A percentile compares a stretch with the other conserved stretches of the same genome.
phyloP scores from a whole-genome alignment of 192 early-diverging fungal genomes.

The Coemansia sp. region DNA sequence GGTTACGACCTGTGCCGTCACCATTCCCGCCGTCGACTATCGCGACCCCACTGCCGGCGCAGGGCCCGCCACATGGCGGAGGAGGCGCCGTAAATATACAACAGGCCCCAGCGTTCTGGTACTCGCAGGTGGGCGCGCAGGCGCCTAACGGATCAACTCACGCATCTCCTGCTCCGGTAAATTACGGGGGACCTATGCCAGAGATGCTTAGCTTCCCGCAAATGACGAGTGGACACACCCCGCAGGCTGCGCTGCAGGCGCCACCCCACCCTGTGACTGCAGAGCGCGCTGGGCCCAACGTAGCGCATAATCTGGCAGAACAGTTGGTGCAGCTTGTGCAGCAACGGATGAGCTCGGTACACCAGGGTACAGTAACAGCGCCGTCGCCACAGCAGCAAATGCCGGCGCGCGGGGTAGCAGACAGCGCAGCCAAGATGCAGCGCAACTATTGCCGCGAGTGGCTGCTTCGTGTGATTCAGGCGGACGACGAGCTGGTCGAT shows the following conservation, averaged over 20 bases:
- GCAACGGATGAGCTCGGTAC: conserved; percentile 46
- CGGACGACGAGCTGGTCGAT: conserved; percentile 54
- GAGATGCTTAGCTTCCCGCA: conserved; percentile 42
- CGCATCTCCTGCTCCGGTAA: conserved; percentile 39
- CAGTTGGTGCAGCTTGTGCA: conserved; percentile 52
- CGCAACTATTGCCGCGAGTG: conserved; percentile 51
- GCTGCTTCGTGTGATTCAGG: conserved; percentile 50
- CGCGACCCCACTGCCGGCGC: conserved; percentile 43
- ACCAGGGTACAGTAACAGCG: conserved; percentile 1
- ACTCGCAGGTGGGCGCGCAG: conserved; percentile 17
- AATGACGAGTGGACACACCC: conserved; percentile 13
- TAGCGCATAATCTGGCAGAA: conserved; percentile 51
- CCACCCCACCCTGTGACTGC: not conserved
- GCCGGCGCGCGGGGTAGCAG: not conserved
- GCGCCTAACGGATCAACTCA: conserved; percentile 21
- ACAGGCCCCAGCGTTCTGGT: conserved; percentile 28
- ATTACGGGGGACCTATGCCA: conserved; percentile 17
- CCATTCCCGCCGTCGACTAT: conserved; percentile 52
- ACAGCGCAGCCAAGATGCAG: conserved; percentile 27
- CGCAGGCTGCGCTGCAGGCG: conserved; percentile 15
- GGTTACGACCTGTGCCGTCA: conserved; percentile 39
- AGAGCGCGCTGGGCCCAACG: conserved; percentile 6
- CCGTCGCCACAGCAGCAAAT: conserved; percentile 6
- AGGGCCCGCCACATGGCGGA: conserved; percentile 10
- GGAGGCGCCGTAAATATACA: conserved; percentile 12